Conservation (phyloP, 148 eudicot genomes). For the Nyssa sinensis region DNA sequence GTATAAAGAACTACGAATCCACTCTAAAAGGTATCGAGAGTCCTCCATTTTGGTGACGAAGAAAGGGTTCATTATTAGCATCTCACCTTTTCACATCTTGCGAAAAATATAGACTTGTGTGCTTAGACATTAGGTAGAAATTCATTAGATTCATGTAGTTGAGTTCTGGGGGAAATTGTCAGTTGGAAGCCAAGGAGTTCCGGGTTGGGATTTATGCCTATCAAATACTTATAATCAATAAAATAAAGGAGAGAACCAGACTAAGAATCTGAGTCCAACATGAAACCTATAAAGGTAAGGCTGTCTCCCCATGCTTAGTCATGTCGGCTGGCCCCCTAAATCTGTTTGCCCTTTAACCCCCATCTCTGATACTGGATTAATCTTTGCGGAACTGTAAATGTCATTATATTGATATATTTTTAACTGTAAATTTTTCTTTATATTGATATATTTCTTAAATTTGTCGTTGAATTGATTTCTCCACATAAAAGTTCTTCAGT, state of each 20-base stretch:
- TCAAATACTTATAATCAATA: background rate
- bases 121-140: slow-evolving; percentile 4
- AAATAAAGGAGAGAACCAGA: too few relatives aligned
- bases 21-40: slow-evolving; percentile 73
- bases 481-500: too few relatives aligned
- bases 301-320: background rate
- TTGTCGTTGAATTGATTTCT: background rate
- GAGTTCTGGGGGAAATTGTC: background rate
- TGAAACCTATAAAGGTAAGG: slow-evolving; percentile 1
- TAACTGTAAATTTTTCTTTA: too few relatives aligned
- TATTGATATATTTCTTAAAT: too few relatives aligned
- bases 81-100: slow-evolving; percentile 10
- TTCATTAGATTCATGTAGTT: background rate
- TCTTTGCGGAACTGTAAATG: background rate
- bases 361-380: background rate
- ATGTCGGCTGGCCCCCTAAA: background rate
- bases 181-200: background rate
- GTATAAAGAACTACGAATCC: slow-evolving; percentile 60
- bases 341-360: background rate
- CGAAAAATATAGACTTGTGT: slow-evolving; percentile 21
- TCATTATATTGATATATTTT: too few relatives aligned
- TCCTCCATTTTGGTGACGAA: slow-evolving; percentile 70
- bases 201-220: too few relatives aligned
- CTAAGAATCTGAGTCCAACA: background rate
- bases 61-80: slow-evolving; percentile 43